Evolutionary conservation across 495 filamentous ascomycete species (phyloP).

Genomic region (Xylaria acuta): DNA sequence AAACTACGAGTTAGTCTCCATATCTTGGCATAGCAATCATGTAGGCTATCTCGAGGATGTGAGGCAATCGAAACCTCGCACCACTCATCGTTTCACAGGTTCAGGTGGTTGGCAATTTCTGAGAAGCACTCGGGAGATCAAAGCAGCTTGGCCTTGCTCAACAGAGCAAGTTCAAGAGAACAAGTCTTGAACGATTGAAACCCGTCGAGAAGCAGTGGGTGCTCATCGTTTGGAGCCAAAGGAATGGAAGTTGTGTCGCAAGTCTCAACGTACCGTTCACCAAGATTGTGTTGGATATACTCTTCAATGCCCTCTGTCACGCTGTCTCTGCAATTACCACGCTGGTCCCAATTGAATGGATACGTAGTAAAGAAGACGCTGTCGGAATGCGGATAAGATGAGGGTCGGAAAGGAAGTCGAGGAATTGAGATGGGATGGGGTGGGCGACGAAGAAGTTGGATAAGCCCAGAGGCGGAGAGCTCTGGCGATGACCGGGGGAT

Average conservation of each 20-base stretch:
- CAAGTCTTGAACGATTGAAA: background rate
- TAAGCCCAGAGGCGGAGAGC: slow-evolving; percentile 28
- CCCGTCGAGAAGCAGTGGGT: background rate
- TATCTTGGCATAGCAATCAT: background rate
- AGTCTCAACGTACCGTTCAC: slow-evolving; percentile 25
- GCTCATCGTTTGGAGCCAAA: background rate
- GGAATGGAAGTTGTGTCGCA: background rate
- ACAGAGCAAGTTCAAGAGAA: background rate
- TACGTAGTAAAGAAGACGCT: slow-evolving; percentile 3
- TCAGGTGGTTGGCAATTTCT: background rate
- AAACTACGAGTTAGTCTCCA: slow-evolving; percentile 9
- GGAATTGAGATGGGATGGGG: slow-evolving; percentile 21
- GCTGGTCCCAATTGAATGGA: slow-evolving; percentile 14
- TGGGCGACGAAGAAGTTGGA: slow-evolving; percentile 28
- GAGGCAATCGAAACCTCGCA: background rate
- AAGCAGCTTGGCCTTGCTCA: background rate
- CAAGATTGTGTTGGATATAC: slow-evolving; percentile 7
- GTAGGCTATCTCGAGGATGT: background rate
- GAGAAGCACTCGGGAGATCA: background rate
- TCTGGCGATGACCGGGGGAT: slow-evolving; percentile 24
- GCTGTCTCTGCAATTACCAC: slow-evolving; percentile 9
- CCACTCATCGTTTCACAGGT: background rate
- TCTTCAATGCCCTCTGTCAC: slow-evolving; percentile 11
- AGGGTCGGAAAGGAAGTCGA: slow-evolving; percentile 20
- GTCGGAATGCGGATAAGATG: slow-evolving; percentile 10